Base-by-base conservation (phyloP, 2,329 filamentous ascomycete genomes). In the Sclerotinia sclerotiorum region DNA sequence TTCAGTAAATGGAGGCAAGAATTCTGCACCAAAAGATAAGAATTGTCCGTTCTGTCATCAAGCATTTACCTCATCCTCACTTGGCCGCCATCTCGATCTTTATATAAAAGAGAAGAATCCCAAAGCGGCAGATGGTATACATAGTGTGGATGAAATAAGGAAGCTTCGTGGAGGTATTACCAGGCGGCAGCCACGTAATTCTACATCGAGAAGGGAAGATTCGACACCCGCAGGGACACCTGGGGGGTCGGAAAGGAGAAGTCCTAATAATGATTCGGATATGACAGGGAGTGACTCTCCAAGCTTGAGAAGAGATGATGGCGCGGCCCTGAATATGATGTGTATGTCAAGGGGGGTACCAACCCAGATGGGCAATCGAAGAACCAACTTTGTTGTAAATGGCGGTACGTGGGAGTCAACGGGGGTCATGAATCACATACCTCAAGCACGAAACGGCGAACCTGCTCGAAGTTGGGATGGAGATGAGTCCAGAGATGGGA, bases 41-140 rank as follows among this genome's bases (percentile, higher is more conserved):
- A 89, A 84, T 72, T 97, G 94, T 78, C 91, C 90, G 48, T 98
- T 92, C 81, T 98, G 94, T 79, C 85, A 88, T 58, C 93, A 97
- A 79, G 85, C 90, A 8, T 98, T 97, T 78, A 97, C 94, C 21
- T 97, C 94, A 1, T 97, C 93, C 21, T 97, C 93, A 2, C 87
- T 98, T 65, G 94, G 94, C 62, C 90, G 94, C 57, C 94, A 98
- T 80, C 88, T 97, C 73, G 94, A 98, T 78, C 87, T 97, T 51
- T 97, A 96, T 79, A 94, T 97, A 76, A 94, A 93, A 77, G 90
- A 93, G 69, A 96, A 93, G 81, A 97, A 97, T 78, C 93, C 94
- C 1, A 95, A 94, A 79, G 85, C 89, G 1, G 82, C 90, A 8
- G 94, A 98, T 80, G 94, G 94, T 62, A 81, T 97, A 57, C 94